Evolutionary conservation across 176 grass and related monocot genomes (phyloP).

Genomic region (Neostapfia colusana): DNA sequence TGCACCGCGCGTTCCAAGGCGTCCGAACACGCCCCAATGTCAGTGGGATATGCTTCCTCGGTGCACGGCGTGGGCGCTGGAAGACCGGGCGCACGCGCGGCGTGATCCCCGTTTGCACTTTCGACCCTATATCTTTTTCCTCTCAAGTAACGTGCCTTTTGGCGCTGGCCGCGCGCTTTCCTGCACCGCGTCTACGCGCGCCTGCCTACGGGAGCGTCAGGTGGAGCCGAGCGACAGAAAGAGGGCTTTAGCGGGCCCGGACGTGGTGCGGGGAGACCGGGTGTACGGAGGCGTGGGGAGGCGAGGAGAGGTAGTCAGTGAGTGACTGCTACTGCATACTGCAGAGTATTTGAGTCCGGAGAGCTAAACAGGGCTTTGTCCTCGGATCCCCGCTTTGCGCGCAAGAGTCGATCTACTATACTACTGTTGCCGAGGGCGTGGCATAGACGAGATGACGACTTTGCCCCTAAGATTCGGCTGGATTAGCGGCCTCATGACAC

Average conservation of each 20-base stretch:
- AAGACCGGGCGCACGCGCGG: not conserved
- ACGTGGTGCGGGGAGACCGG: not conserved
- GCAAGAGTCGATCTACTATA: not conserved
- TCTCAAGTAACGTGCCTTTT: constrained; percentile 33
- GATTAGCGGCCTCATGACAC: constrained; percentile 4
- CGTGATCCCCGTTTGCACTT: constrained; percentile 7
- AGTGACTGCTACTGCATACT: too few relatives aligned
- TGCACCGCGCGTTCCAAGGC: constrained; percentile 16
- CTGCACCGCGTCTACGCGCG: constrained; percentile 24
- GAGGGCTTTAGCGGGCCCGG: not conserved
- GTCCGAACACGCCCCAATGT: accelerated
- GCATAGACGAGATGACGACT: not conserved
- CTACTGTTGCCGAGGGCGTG: not conserved
- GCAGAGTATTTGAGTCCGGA: too few relatives aligned
- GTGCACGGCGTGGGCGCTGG: not conserved
- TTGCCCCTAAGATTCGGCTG: not conserved
- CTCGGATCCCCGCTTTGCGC: constrained; percentile 3
- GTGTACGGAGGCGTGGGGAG: not conserved
- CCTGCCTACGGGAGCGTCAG: constrained; percentile 14
- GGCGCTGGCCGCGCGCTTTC: not conserved
- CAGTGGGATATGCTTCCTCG: accelerated
- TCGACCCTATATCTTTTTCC: not conserved
- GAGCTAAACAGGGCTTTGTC: not conserved
- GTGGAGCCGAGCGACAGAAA: constrained; percentile 26
- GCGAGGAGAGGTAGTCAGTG: constrained; percentile 18